Evolutionary conservation across 2,329 filamentous ascomycete genomes (phyloP).

Genomic region (Rhinocladiella mackenziei): DNA sequence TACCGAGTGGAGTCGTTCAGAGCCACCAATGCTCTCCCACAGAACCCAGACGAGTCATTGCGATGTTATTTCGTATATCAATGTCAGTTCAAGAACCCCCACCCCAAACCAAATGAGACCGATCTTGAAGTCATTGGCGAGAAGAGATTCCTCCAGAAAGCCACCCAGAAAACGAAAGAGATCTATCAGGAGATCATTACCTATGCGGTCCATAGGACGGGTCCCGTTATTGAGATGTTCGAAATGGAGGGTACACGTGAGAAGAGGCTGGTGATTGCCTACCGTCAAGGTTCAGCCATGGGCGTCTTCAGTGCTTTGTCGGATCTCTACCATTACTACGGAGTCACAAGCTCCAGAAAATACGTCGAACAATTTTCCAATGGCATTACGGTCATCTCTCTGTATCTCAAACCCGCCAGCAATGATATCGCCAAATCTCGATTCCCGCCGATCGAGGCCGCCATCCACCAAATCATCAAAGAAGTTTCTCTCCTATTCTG

Average conservation of each 20-base stretch:
- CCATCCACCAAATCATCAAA: conserved; percentile 98
- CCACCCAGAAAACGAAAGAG: conserved; percentile 89
- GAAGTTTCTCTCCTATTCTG: conserved; percentile 96
- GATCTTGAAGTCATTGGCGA: conserved; percentile 89
- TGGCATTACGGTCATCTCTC: conserved; percentile 92
- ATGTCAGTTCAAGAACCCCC: conserved; percentile 78
- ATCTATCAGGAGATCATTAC: conserved; percentile 94
- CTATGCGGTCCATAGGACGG: conserved; percentile 75
- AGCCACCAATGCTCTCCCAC: conserved; percentile 74
- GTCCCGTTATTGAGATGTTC: conserved; percentile 96
- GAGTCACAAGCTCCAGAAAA: conserved; percentile 90
- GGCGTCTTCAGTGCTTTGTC: conserved; percentile 93
- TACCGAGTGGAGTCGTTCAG: conserved; percentile 98
- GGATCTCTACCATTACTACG: conserved; percentile 98
- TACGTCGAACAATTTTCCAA: conserved; percentile 99
- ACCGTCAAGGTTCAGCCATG: conserved; percentile 85
- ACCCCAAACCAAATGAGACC: conserved; percentile 72
- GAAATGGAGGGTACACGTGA: conserved; percentile 88
- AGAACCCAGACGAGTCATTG: conserved; percentile 71
- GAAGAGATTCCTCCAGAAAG: conserved; percentile 90
- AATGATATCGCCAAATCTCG: conserved; percentile 52
- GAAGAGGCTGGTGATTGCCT: conserved; percentile 91
- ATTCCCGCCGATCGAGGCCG: conserved; percentile 80
- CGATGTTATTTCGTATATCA: conserved; percentile 99
- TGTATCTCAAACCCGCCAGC: conserved; percentile 78